Evolutionary conservation across 768 basidiomycete genomes (phyloP).

Genomic region (Calocybe cyanea): DNA sequence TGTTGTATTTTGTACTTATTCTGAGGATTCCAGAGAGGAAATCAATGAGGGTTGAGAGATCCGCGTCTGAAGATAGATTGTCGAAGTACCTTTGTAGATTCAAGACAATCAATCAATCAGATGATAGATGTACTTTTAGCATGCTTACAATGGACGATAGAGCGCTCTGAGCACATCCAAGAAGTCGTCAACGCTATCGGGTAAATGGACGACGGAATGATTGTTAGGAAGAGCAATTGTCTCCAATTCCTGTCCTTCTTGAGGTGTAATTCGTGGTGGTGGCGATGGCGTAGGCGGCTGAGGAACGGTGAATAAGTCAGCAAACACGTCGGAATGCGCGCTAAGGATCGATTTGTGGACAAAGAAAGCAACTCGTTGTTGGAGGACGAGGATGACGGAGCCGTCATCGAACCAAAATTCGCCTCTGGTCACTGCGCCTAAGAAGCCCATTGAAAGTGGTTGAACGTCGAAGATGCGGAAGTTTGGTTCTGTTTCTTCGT

Average conservation of each 20-base stretch:
- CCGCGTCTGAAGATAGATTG: slow-evolving; percentile 27
- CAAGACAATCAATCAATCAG: neutral
- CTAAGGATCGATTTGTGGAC: slow-evolving; percentile 35
- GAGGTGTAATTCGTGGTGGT: too few relatives aligned
- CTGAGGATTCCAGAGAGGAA: slow-evolving; percentile 39
- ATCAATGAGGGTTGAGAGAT: slow-evolving; percentile 30
- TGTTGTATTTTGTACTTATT: slow-evolving; percentile 41
- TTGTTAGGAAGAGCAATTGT: too few relatives aligned
- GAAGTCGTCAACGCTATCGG: slow-evolving; percentile 31
- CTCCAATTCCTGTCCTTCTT: too few relatives aligned
- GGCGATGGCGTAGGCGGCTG: slow-evolving; percentile 31
- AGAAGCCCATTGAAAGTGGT: too few relatives aligned
- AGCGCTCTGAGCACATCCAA: slow-evolving; percentile 30
- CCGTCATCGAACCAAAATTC: slow-evolving; percentile 39
- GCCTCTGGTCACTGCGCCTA: neutral
- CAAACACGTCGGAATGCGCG: slow-evolving; percentile 37
- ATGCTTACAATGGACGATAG: slow-evolving; percentile 25
- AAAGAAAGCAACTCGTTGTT: slow-evolving; percentile 25
- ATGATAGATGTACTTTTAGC: neutral
- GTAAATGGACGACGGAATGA: slow-evolving; percentile 29
- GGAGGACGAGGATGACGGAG: slow-evolving; percentile 33
- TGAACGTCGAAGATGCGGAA: too few relatives aligned
- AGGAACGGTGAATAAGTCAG: slow-evolving; percentile 26
- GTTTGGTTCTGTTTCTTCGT: too few relatives aligned
- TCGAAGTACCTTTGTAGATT: slow-evolving; percentile 32